Conservation (phyloP, 352 stramenopile genomes). For the Globisporangium heterothallicum region DNA sequence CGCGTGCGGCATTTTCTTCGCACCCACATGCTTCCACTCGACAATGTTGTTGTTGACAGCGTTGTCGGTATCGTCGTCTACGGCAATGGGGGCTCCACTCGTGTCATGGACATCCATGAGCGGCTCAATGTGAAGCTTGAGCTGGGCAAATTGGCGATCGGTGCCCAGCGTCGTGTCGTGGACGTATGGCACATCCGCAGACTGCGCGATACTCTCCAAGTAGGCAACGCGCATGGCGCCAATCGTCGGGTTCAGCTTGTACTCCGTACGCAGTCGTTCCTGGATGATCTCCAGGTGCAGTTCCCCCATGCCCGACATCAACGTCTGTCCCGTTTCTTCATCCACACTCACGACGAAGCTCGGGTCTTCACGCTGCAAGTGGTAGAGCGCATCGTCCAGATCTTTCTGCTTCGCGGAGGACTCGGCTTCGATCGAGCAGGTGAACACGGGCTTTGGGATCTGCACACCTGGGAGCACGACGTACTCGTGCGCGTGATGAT, state of each 20-base stretch:
- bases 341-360: constrained; percentile 96
- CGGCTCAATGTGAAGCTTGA: constrained; percentile 45
- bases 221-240: constrained; percentile 90
- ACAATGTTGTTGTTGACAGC: constrained; percentile 45
- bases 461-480: constrained; percentile 58
- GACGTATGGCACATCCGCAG: constrained; percentile 31
- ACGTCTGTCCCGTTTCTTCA: constrained; percentile 95
- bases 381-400: constrained; percentile 77
- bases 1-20: constrained; percentile 57
- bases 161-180: constrained; percentile 67
- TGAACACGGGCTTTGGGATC: constrained; percentile 85
- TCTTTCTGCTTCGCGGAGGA: constrained; percentile 81
- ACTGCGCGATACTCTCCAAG: constrained; percentile 73
- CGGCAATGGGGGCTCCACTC: constrained; percentile 10
- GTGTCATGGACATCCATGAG: constrained; percentile 30
- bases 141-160: constrained; percentile 67
- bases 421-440: constrained; percentile 87
- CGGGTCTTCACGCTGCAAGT: constrained; percentile 91
- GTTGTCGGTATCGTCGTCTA: constrained; percentile 18
- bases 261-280: constrained; percentile 87
- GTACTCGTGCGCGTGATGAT: constrained; percentile 24
- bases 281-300: constrained; percentile 93
- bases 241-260: constrained; percentile 79
- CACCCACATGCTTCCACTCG: constrained; percentile 39
- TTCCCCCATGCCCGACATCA: constrained; percentile 96